Percentiles rank a stretch among this genome's conserved stretches.
phyloP scores from a whole-genome alignment of 768 basidiomycete species.

The Hortiboletus flavorubellus region DNA sequence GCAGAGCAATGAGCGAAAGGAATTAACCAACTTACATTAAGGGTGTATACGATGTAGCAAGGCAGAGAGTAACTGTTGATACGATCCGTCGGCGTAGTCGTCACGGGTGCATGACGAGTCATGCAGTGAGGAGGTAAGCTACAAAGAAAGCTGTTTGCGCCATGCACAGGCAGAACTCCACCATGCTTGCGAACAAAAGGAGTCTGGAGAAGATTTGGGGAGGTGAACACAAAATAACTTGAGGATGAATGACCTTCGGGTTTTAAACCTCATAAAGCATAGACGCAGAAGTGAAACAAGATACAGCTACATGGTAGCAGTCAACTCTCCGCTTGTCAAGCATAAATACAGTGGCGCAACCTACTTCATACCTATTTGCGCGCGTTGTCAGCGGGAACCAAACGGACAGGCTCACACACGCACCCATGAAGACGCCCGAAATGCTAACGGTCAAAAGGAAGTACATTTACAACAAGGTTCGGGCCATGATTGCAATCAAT shows the following conservation, averaged over 20 bases:
- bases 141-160: constrained; percentile 4
- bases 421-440: constrained; percentile 13
- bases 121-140: background rate
- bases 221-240: background rate
- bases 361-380: constrained; percentile 17
- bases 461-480: background rate
- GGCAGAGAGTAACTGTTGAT: constrained; percentile 1
- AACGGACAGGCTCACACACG: background rate
- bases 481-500: background rate
- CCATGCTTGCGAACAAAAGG: constrained; percentile 8
- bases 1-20: background rate
- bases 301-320: constrained; percentile 5
- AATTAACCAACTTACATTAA: constrained; percentile 13
- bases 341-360: background rate
- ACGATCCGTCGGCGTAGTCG: background rate
- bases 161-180: constrained; percentile 17
- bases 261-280: constrained; percentile 13
- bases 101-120: background rate
- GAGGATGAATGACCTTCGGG: background rate
- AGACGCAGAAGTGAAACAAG: constrained; percentile 20
- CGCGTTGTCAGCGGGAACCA: background rate
- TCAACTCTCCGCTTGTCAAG: background rate
- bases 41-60: constrained; percentile 15
- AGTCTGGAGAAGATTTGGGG: background rate
- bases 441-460: constrained; percentile 5